These are phyloP conservation scores for Globisporangium paroecandrum DNA, from an alignment of 352 stramenopile genomes.

Conservation along the genomic window DNA sequence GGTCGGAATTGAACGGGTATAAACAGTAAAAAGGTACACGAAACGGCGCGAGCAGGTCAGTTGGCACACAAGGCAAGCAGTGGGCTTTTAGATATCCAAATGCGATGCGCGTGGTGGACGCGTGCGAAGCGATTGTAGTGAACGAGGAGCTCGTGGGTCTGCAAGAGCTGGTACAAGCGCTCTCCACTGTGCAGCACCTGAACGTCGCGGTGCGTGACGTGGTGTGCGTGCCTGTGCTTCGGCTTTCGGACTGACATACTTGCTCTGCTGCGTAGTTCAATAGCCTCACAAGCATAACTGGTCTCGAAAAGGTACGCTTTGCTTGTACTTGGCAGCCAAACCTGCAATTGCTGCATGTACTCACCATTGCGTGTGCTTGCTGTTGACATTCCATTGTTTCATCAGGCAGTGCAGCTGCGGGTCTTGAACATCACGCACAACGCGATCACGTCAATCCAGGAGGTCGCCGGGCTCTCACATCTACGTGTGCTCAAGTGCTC, in stretches of 20 bases:
- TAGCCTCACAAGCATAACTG: constrained; percentile 31
- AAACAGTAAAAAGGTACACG: background rate
- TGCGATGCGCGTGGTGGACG: constrained; percentile 41
- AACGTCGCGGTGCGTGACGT: constrained; percentile 47
- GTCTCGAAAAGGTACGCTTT: constrained; percentile 39
- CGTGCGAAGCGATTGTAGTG: constrained; percentile 43
- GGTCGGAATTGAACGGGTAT: background rate
- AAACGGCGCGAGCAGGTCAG: constrained; percentile 3
- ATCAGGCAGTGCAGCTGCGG: constrained; percentile 37
- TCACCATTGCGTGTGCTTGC: background rate
- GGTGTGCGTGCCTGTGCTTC: constrained; percentile 8
- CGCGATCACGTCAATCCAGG: constrained; percentile 35
- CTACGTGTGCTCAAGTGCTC: constrained; percentile 55
- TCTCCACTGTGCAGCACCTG: constrained; percentile 38
- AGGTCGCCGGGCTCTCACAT: constrained; percentile 34
- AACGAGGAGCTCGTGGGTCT: constrained; percentile 48
- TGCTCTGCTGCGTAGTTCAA: constrained; percentile 53
- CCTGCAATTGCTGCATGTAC: background rate
- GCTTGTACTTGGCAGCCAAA: background rate
- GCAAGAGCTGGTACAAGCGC: constrained; percentile 16
- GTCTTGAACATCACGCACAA: constrained; percentile 71
- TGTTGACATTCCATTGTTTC: background rate
- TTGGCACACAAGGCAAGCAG: background rate
- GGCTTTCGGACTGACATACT: background rate
- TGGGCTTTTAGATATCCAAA: background rate